Evolutionary conservation across 75 land plant species (phyloP), one percentile per base, ranked within the genome.

Genomic region (Chamaecyparis obtusa): DNA sequence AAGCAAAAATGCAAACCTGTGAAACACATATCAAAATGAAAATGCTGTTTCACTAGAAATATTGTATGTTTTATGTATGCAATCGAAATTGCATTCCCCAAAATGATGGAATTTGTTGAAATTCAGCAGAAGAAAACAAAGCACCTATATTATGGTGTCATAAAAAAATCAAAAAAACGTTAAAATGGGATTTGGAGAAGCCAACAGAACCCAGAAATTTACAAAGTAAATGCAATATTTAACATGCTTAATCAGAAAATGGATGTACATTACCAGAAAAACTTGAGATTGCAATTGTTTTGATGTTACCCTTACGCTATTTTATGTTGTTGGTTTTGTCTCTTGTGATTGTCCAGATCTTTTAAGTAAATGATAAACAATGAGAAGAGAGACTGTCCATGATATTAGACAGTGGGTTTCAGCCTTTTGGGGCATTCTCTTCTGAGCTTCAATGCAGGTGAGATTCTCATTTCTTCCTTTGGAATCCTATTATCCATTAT

Each of bases 1-100:
- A 98, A 15, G 99, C 99, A 94, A 97, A 98, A 27, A 98, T 94
- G 84, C 97, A 98, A 43, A 98, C 99, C 98, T 98, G 93, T 30
- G 9, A 56, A 75, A 86, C 16, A 54, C 5, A n/a, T 81, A 46
- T 27, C 30, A 49, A 72, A 17, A 83, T 24, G 48, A 49, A 39
- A 17, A 83, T 35, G 46, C 13, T 11, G 24, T 44, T 44, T 81
- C 32, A 81, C 15, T 15, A 39, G 83, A 85, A 54, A 54, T 19
- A 78, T 36, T 10, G 15, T 36, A 85, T 36, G 32, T 72, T 71
- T 84, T 39, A 72, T 32, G 30, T 36, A 24, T 15, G 48, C 76
- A 9, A n/a, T 30, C 83, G 27, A 19, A 39, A 37, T 39, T 14
- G 43, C 21, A 39, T 33, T 43, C 27, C 46, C 19, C 81, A 39